These are phyloP conservation scores for Meyerozyma carpophila DNA, from an alignment of 1,139 yeast genomes.

Conservation along the genomic window DNA sequence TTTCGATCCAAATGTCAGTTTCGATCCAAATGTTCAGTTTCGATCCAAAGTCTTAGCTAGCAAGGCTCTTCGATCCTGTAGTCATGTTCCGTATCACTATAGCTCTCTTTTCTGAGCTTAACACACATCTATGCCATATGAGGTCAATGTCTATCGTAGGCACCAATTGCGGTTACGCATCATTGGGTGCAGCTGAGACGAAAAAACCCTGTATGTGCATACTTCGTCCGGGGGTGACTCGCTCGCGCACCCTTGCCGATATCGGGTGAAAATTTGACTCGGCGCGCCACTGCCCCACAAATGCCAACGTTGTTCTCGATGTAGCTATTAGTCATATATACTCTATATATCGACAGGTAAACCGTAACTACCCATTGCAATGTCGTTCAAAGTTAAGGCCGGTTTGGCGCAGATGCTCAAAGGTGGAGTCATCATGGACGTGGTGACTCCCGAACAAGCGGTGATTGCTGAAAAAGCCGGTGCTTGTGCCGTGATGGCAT, in stretches of 20 bases:
- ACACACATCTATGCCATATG: no score
- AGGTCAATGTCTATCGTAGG: no score
- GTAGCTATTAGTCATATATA: background rate
- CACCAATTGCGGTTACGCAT: no score
- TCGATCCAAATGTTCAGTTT: no score
- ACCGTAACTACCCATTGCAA: constrained; percentile 5
- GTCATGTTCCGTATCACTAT: no score
- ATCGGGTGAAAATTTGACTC: constrained; percentile 1
- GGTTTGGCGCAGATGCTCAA: constrained; percentile 88
- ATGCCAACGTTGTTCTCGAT: background rate
- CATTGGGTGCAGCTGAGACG: no score
- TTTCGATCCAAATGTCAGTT: no score
- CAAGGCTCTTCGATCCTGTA: no score
- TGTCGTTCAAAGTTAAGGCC: constrained; percentile 62
- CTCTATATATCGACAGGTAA: background rate
- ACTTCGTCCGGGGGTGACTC: background rate
- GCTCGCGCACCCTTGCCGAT: background rate
- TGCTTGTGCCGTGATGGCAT: constrained; percentile 89
- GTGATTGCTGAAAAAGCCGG: constrained; percentile 76
- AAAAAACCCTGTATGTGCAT: background rate
- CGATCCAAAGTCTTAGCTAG: no score
- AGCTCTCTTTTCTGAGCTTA: no score
- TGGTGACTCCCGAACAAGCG: constrained; percentile 44
- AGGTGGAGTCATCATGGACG: constrained; percentile 60
- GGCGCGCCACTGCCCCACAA: background rate